Conservation (phyloP, 306 rosid species). For the Argentina anserina region DNA sequence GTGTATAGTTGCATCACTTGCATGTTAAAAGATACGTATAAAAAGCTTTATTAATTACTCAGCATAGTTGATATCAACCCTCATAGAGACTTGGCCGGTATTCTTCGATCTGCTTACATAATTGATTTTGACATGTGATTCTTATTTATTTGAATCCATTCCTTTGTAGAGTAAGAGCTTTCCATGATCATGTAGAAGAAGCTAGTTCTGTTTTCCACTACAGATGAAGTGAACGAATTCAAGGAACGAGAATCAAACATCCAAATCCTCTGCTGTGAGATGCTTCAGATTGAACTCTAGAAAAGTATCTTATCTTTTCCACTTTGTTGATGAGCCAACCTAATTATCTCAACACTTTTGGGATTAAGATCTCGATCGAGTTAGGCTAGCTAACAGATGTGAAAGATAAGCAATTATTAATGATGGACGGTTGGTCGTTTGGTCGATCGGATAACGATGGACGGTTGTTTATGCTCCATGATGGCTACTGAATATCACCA, state of each 20-base stretch:
- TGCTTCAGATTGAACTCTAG: background rate
- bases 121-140: background rate
- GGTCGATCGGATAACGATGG: no score
- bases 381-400: background rate
- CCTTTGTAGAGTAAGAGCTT: background rate
- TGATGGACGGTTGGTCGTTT: no score
- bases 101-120: no score
- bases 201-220: constrained; percentile 5
- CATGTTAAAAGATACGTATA: no score
- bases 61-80: no score
- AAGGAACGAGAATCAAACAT: background rate
- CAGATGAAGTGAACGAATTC: background rate
- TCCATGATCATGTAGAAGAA: background rate
- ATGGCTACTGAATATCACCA: no score
- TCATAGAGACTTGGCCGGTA: no score
- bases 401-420: background rate
- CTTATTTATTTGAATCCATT: background rate
- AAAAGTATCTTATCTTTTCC: background rate
- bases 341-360: background rate
- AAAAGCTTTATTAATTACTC: no score
- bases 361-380: background rate
- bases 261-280: background rate
- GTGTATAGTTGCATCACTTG: no score
- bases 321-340: background rate
- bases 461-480: no score